Conservation (phyloP, 495 filamentous ascomycete genomes). For the Tuber brumale region DNA sequence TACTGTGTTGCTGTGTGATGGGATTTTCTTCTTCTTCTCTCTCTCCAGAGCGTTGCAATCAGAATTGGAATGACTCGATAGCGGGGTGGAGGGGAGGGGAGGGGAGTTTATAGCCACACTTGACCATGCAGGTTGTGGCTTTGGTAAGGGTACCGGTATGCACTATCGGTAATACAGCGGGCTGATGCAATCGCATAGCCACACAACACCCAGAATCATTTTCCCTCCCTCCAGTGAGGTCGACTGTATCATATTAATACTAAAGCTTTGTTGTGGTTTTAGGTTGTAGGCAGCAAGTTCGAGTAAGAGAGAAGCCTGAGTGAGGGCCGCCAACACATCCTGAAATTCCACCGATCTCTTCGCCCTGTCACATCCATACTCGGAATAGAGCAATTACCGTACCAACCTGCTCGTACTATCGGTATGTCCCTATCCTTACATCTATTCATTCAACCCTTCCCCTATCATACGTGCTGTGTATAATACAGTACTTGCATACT, state of each 20-base stretch:
- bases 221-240: neutral
- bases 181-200: neutral
- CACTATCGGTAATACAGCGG: neutral
- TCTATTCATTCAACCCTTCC: neutral
- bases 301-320: conserved; percentile 13
- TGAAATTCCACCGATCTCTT: neutral
- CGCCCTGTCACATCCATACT: neutral
- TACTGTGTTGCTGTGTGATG: neutral
- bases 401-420: neutral
- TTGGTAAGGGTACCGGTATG: neutral
- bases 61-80: conserved; percentile 24
- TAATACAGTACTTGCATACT: neutral
- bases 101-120: neutral
- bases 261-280: conserved; percentile 1
- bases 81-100: conserved; percentile 37
- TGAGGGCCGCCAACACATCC: neutral
- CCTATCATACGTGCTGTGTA: neutral
- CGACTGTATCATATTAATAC: neutral
- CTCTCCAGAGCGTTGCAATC: neutral
- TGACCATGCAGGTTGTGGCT: neutral
- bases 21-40: neutral
- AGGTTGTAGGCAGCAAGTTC: neutral
- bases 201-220: neutral
- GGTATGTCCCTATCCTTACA: no score
- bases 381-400: neutral